Conservation (phyloP, 768 basidiomycete genomes). For the Polyporus arcularius region DNA sequence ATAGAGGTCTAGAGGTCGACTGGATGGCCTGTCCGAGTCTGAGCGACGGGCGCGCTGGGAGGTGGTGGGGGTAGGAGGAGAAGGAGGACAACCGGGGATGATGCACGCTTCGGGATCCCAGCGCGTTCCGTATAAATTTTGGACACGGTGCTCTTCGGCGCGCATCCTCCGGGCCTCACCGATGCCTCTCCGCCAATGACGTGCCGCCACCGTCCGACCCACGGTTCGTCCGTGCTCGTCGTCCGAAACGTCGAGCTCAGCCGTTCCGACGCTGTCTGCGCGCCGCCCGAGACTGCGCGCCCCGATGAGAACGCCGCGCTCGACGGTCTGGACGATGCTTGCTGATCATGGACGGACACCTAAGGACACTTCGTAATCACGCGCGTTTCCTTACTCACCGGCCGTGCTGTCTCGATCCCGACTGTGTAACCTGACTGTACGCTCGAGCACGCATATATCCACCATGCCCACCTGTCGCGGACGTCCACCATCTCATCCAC, state of each 20-base stretch:
- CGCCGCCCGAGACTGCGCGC: background rate
- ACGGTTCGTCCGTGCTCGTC: background rate
- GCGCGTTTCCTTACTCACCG: slow-evolving; percentile 14
- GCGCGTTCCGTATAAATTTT: slow-evolving; percentile 16
- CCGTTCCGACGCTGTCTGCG: background rate
- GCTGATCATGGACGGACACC: background rate
- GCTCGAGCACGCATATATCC: slow-evolving; percentile 4
- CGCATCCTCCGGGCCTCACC: slow-evolving; percentile 10
- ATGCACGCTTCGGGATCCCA: background rate
- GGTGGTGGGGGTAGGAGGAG: slow-evolving; percentile 29
- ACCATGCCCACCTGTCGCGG: background rate
- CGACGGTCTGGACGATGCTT: background rate
- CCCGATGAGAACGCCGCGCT: background rate
- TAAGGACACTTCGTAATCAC: slow-evolving; percentile 9
- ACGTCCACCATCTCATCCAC: background rate
- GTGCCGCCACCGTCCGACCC: background rate
- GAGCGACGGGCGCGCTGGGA: slow-evolving; percentile 20
- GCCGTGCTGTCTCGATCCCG: background rate
- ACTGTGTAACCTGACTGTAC: background rate
- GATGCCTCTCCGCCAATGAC: slow-evolving; percentile 3
- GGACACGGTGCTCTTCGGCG: slow-evolving; percentile 10
- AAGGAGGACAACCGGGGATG: slow-evolving; percentile 3
- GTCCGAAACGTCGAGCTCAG: background rate
- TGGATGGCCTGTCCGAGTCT: slow-evolving; percentile 36
- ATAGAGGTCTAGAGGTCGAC: slow-evolving; percentile 30